Percentiles rank a stretch among this genome's conserved stretches.
These are phyloP conservation scores for Fusarium penzigii DNA, from an alignment of 2,329 filamentous ascomycete genomes.

Conservation along the genomic window DNA sequence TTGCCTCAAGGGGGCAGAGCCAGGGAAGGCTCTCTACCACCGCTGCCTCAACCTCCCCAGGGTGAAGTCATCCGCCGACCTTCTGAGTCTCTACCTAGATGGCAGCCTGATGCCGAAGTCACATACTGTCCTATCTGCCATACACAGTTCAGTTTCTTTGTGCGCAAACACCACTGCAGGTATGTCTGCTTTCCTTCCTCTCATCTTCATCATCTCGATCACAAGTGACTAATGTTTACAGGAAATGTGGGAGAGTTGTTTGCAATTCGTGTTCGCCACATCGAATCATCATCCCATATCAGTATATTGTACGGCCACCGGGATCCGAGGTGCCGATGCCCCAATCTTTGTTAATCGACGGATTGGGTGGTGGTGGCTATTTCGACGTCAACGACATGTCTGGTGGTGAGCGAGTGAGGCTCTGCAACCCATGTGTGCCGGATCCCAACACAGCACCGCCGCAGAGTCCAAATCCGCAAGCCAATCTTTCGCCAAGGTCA, in stretches of 20 bases:
- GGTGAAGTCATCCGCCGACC: constrained; percentile 35
- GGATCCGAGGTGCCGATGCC: constrained; percentile 42
- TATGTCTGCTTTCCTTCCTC: constrained; percentile 38
- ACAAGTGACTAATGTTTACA: constrained; percentile 34
- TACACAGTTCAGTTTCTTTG: constrained; percentile 78
- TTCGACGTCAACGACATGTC: constrained; percentile 47
- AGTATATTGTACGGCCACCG: constrained; percentile 86
- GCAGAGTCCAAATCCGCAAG: constrained; percentile 40
- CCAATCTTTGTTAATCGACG: constrained; percentile 39
- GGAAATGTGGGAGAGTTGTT: constrained; percentile 91
- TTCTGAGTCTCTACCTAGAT: constrained; percentile 64
- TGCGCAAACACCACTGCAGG: constrained; percentile 92
- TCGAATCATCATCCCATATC: constrained; percentile 88
- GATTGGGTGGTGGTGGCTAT: constrained; percentile 39
- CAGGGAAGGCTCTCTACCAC: constrained; percentile 17
- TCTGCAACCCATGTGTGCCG: constrained; percentile 64
- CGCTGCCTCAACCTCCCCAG: constrained; percentile 19
- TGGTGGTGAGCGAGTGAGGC: constrained; percentile 58
- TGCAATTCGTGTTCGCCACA: constrained; percentile 90
- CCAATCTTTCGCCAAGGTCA: constrained; percentile 36
- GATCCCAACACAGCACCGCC: constrained; percentile 62
- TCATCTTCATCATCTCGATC: background rate
- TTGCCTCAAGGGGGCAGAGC: constrained; percentile 11
- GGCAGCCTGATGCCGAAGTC: constrained; percentile 88
- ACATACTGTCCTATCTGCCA: constrained; percentile 82